Base-by-base conservation (phyloP, 352 stramenopile species). In the Aphanomyces astaci region DNA sequence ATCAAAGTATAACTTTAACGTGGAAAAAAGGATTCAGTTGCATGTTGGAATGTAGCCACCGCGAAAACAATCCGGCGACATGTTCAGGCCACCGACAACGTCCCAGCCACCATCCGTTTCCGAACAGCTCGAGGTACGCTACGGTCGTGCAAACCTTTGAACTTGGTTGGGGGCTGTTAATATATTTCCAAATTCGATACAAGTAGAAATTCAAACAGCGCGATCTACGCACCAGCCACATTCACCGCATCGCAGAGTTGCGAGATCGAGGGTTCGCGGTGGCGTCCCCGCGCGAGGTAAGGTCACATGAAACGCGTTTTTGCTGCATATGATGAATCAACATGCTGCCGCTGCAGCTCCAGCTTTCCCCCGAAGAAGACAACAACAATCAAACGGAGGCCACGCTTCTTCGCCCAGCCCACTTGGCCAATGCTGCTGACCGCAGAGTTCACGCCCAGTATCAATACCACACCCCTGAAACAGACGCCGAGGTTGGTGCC, bases 171-270 rank as follows among this genome's bases (percentile, higher is more conserved):
- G n/a, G n/a, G n/a, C n/a, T n/a, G n/a, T n/a, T n/a, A n/a, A n/a
- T n/a, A n/a, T n/a, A n/a, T n/a, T n/a, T n/a, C n/a, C n/a, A n/a
- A n/a, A n/a, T n/a, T n/a, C n/a, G n/a, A n/a, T n/a, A n/a, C 33
- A 10, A 17, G 22, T 30, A 89, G 75, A 75, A 71, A 72, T 91
- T 86, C 64, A 83, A 76, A 66, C 80, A 81, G 70, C 82, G 79
- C 1, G 72, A 91, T 40, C 71, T 89, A 19, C 71, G 78, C 39
- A 78, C 79, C 1, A 89, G 81, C 9, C 82, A 91, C 48, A 85
- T 88, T 52, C 82, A 82, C 13, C 77, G 82, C 40, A 78, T 91
- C 32, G 76, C 81, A n/a, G 80, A 86, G 54, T 53, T 91, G 15
- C 71, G 73, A 19, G 62, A 68, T 19, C 25, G 48, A 45, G 62